A percentile compares a stretch with the other conserved stretches of the same genome.
phyloP scores from a whole-genome alignment of 768 basidiomycete species.

The Podaxis rugospora region DNA sequence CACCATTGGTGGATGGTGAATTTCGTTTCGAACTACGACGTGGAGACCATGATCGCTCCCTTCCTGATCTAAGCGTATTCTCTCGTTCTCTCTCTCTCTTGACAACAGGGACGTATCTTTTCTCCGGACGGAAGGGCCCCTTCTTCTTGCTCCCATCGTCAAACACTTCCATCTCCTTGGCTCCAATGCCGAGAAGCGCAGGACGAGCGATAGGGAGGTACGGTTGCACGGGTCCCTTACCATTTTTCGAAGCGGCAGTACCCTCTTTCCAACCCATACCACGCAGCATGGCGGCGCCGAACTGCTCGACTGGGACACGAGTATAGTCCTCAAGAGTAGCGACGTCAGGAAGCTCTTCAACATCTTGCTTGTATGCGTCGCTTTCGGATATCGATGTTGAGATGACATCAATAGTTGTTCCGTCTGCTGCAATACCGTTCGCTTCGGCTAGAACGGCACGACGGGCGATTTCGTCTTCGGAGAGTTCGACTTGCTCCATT shows the following conservation, averaged over 20 bases:
- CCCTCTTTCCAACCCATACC: constrained; percentile 98
- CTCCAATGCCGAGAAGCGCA: constrained; percentile 87
- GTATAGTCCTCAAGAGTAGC: constrained; percentile 84
- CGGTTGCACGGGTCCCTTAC: constrained; percentile 65
- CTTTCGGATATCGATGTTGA: constrained; percentile 64
- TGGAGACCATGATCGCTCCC: constrained; percentile 34
- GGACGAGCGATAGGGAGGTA: constrained; percentile 83
- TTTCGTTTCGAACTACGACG: constrained; percentile 39
- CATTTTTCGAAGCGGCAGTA: constrained; percentile 60
- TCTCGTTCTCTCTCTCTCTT: constrained; percentile 65
- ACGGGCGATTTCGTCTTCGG: constrained; percentile 78
- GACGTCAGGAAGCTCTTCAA: constrained; percentile 70
- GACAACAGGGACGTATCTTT: constrained; percentile 80
- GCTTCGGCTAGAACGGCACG: constrained; percentile 69
- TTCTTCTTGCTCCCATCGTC: constrained; percentile 65
- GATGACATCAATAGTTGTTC: constrained; percentile 58
- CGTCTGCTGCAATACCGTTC: constrained; percentile 34
- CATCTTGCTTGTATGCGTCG: constrained; percentile 82
- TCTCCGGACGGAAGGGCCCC: constrained; percentile 51
- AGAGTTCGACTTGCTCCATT: constrained; percentile 41
- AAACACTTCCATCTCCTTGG: constrained; percentile 75
- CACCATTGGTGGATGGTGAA: constrained; percentile 42
- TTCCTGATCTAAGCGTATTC: constrained; percentile 23
- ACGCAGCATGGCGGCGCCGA: constrained; percentile 87
- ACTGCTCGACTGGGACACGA: constrained; percentile 87